Evolutionary conservation across 129 eudicot genomes (phyloP).

Genomic region (Tagetes erecta): DNA sequence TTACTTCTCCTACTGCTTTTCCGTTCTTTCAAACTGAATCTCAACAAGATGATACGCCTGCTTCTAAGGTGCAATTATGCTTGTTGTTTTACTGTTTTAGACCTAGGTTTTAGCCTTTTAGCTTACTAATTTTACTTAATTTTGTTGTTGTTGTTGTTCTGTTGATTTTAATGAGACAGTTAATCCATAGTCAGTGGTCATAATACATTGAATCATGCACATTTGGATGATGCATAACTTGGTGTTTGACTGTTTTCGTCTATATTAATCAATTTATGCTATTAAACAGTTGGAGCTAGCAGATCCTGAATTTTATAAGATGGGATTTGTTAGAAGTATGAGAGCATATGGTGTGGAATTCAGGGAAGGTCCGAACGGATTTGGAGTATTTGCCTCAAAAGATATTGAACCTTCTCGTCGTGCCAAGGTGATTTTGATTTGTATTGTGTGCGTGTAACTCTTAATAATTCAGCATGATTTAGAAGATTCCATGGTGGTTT

Average conservation of each 20-base stretch:
- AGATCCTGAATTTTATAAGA: conserved; percentile 93
- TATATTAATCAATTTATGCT: background rate
- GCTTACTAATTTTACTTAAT: background rate
- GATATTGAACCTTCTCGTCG: conserved; percentile 85
- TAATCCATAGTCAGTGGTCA: background rate
- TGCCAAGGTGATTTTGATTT: conserved; percentile 59
- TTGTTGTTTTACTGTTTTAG: background rate
- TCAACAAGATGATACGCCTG: conserved; percentile 49
- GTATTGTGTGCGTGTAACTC: background rate
- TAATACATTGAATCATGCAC: background rate
- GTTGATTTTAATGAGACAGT: background rate
- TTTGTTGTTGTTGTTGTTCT: background rate
- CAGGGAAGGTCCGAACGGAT: conserved; percentile 94
- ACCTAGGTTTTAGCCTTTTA: background rate
- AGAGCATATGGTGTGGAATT: conserved; percentile 95
- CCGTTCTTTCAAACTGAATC: conserved; percentile 45
- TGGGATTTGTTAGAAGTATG: conserved; percentile 83
- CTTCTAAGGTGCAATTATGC: conserved; percentile 50
- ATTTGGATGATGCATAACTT: background rate
- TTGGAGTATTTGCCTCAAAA: conserved; percentile 86
- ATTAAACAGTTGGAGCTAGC: conserved; percentile 72
- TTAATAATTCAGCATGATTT: background rate
- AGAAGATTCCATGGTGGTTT: background rate
- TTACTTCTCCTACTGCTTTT: conserved; percentile 41
- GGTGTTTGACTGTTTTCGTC: background rate